These are phyloP conservation scores for Penicillium decumbens DNA, from an alignment of 2,329 filamentous ascomycete genomes.

Conservation along the genomic window DNA sequence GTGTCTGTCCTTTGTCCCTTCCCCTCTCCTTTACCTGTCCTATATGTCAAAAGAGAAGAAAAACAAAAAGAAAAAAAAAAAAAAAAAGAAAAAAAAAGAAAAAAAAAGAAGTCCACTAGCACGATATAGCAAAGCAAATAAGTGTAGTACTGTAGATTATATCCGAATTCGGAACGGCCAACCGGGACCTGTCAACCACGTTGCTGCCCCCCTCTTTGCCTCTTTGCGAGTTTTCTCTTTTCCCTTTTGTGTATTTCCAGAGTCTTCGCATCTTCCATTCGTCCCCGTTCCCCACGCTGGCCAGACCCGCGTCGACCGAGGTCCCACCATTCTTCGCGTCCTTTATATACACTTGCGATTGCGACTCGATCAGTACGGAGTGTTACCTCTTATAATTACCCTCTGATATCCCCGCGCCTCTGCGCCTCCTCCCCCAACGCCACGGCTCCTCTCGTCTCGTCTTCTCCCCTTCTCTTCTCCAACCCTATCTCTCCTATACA, in stretches of 20 bases:
- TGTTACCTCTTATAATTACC: slow-evolving; percentile 7
- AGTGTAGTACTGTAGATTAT: no score
- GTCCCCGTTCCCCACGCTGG: slow-evolving; percentile 4
- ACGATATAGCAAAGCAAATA: not conserved
- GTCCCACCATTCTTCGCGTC: slow-evolving; percentile 1
- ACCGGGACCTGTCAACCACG: slow-evolving; percentile 20
- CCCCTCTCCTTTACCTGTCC: not conserved
- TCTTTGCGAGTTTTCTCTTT: not conserved
- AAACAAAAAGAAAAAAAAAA: not conserved
- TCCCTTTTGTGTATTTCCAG: not conserved
- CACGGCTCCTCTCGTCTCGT: slow-evolving; percentile 12
- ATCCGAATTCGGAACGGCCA: slow-evolving; percentile 5
- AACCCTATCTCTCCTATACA: not conserved
- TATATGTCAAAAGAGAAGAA: no score
- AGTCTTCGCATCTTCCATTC: not conserved
- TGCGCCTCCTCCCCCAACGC: slow-evolving; percentile 14
- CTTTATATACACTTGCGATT: no score
- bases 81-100: not conserved
- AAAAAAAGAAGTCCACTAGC: not conserved
- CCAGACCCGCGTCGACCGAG: slow-evolving; percentile 9
- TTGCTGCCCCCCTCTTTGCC: slow-evolving; percentile 11
- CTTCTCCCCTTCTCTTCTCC: not conserved
- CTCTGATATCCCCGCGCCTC: slow-evolving; percentile 14
- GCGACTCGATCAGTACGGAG: no score
- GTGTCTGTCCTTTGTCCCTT: not conserved